These are phyloP conservation scores for Geranomyces variabilis DNA, from an alignment of 192 early-diverging fungal genomes.

Conservation along the genomic window DNA sequence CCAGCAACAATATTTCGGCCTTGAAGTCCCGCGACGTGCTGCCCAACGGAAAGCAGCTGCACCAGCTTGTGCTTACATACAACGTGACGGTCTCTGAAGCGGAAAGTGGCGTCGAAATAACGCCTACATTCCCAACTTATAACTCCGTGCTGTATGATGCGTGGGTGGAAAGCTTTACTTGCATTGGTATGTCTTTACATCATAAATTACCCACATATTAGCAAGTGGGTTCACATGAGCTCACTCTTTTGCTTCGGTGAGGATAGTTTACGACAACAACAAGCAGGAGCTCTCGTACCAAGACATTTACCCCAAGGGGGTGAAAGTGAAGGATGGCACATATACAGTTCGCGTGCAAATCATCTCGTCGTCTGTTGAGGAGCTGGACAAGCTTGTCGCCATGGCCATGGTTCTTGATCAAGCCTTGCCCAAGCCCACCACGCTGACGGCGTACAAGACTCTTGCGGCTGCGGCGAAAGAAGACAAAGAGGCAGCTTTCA, in stretches of 20 bases:
- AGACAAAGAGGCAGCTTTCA: slow-evolving; percentile 47
- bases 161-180: slow-evolving; percentile 66
- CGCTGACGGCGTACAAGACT: slow-evolving; percentile 55
- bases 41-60: slow-evolving; percentile 66
- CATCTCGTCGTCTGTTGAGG: slow-evolving; percentile 63
- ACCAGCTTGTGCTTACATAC: slow-evolving; percentile 79
- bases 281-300: slow-evolving; percentile 68
- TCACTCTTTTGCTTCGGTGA: not conserved
- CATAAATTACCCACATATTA: not conserved
- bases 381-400: slow-evolving; percentile 76
- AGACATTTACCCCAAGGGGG: slow-evolving; percentile 72
- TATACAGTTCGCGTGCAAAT: slow-evolving; percentile 85
- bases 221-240: not conserved
- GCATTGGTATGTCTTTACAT: slow-evolving; percentile 56
- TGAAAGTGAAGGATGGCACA: slow-evolving; percentile 78
- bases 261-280: slow-evolving; percentile 77
- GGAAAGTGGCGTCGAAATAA: slow-evolving; percentile 47
- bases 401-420: slow-evolving; percentile 67
- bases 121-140: slow-evolving; percentile 63
- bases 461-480: slow-evolving; percentile 56
- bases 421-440: slow-evolving; percentile 57
- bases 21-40: slow-evolving; percentile 77
- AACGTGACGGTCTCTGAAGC: slow-evolving; percentile 58
- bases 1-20: slow-evolving; percentile 63
- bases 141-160: slow-evolving; percentile 76